Base-by-base conservation (phyloP, 345 rosid species). In the Orychophragmus violaceus region DNA sequence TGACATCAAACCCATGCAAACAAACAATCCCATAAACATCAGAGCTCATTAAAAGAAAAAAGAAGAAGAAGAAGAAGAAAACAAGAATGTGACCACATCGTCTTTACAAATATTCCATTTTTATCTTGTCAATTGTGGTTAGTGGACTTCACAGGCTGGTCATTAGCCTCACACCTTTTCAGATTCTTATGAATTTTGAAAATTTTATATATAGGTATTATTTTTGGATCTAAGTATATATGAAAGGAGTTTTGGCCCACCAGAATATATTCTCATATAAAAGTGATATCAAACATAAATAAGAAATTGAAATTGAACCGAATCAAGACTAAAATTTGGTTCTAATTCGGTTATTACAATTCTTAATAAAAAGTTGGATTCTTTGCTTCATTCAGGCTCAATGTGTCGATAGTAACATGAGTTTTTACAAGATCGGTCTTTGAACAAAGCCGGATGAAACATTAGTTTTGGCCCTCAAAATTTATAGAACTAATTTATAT, bases 1-100 rank as follows among this genome's bases (percentile, higher is more conserved):
- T 46, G 28, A 12, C 53, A 49, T 36, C 62, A 52, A 70, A 39
- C 59, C 44, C 18, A 16, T 70, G 54, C 53, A 70, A 69, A 39
- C 27, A 69, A 51, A 39, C 37, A 37, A 59, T 37, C 19, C 59
- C 59, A 59, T 37, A 33, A 23, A 24, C 48, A 30, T 23, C 62
- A 44, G 28, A 42, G 8, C 37, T 56, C 42, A 11, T 53, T 30
- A 39, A 13, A 50, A 29, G 9, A 51, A 52, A 25, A 5, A 45
- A 45, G 10, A 16, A 9, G 21, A 19, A 42, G 5, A 16, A 41
- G 11, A 45, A 46, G 5, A 7, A 44, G 50, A 18, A 13, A 19
- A 21, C 3, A 46, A 46, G 51, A 21, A 21, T n/a, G 41, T 69
- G 60, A 18, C 29, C 8, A 49, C 52, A 16, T 49, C 55, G 14